Conservation (phyloP, 1,284 basidiomycete genomes). For the Heterobasidion annosum region DNA sequence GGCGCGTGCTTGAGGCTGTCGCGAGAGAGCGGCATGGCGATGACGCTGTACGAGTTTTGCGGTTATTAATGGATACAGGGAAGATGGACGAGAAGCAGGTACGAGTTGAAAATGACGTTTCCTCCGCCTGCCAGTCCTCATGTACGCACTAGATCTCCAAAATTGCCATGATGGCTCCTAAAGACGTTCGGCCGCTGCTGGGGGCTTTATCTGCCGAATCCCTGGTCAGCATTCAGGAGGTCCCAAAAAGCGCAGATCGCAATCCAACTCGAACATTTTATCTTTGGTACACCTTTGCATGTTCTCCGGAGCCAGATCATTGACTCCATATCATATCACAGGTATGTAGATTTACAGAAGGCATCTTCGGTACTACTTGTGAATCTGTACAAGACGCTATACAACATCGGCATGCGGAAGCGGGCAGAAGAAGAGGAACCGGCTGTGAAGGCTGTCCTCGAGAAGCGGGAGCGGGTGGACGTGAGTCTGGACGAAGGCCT, state of each 20-base stretch:
- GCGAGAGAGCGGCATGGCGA: conserved; percentile 82
- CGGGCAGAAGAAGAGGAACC: conserved; percentile 62
- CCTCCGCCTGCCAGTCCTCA: background rate
- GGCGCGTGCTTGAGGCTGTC: conserved; percentile 71
- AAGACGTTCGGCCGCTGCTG: conserved; percentile 79
- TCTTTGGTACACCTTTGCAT: conserved; percentile 58
- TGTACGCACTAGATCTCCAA: conserved; percentile 70
- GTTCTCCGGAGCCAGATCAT: background rate
- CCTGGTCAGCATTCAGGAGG: conserved; percentile 84
- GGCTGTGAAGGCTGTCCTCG: conserved; percentile 59
- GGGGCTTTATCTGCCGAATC: conserved; percentile 73
- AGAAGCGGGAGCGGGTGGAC: conserved; percentile 74
- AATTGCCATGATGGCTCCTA: conserved; percentile 84
- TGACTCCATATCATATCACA: conserved; percentile 16
- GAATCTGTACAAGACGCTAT: conserved; percentile 80
- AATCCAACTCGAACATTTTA: conserved; percentile 82
- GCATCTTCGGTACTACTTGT: conserved; percentile 71
- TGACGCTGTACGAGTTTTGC: conserved; percentile 78
- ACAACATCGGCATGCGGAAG: conserved; percentile 70
- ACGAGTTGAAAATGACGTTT: conserved; percentile 11
- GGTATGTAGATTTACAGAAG: conserved; percentile 80
- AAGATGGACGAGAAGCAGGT: conserved; percentile 97
- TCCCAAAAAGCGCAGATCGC: conserved; percentile 81
- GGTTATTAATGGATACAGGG: conserved; percentile 79
- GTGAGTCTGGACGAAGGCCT: conserved; percentile 65